Percentiles rank a stretch among this genome's conserved stretches.
Evolutionary conservation across 345 rosid species (phyloP).

Genomic region (Melaleuca quinquenervia): DNA sequence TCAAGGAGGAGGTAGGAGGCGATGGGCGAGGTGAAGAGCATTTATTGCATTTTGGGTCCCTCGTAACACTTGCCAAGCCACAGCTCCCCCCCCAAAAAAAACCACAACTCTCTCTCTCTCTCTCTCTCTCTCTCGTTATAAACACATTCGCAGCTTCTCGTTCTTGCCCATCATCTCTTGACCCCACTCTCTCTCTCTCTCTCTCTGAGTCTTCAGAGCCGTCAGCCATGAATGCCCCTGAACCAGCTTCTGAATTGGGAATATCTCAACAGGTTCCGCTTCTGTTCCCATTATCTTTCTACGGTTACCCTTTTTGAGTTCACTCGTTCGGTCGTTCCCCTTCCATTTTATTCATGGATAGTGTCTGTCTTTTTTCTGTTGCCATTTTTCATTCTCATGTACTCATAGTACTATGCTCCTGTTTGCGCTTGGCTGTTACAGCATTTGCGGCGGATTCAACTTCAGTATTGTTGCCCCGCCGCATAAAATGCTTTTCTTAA

Average conservation of each 20-base stretch:
- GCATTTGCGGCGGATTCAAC: background rate
- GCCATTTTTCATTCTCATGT: background rate
- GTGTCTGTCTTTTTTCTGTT: background rate
- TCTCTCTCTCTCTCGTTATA: background rate
- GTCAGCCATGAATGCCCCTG: conserved; percentile 38
- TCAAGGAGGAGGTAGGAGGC: background rate
- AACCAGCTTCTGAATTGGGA: conserved; percentile 32
- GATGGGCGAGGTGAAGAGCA: conserved; percentile 13
- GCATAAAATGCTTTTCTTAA: background rate
- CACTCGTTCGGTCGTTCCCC: background rate
- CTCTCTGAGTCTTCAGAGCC: background rate
- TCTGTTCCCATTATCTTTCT: background rate
- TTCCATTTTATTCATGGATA: background rate
- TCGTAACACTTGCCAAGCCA: conserved; percentile 13
- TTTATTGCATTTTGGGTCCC: conserved; percentile 19
- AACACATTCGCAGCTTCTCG: background rate
- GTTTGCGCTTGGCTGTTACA: background rate
- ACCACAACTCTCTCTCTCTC: conserved; percentile 5
- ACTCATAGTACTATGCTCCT: background rate
- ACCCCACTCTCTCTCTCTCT: background rate
- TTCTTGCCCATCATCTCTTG: conserved; percentile 2
- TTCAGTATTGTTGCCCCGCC: background rate
- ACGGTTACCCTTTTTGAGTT: background rate
- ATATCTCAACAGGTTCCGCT: conserved; percentile 36
- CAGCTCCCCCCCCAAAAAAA: too few species aligned